Evolutionary conservation across 495 filamentous ascomycete genomes (phyloP), one percentile per base, ranked within the genome.

Genomic region (Antarctomyces pellizariae): DNA sequence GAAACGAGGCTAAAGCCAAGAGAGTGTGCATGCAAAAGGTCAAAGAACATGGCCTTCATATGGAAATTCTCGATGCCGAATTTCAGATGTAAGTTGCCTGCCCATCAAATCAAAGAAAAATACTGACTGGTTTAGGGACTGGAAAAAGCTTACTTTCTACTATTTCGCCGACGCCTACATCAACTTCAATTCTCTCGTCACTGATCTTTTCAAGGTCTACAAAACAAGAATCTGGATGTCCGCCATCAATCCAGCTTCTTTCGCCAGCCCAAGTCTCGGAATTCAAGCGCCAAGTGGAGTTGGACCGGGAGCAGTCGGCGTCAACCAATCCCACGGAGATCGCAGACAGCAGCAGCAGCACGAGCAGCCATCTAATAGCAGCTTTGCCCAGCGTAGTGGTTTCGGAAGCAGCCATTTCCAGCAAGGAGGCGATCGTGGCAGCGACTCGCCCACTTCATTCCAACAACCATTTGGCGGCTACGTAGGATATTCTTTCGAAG

Each of bases 151-250:
- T 28, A 97, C 89, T 0, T 93, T 91, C 49, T 97, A 90, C 57
- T 97, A 95, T 48, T 95, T 91, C 38, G 86, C 86, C 29, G 83
- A 93, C 41, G 68, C 77, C 0, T 97, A 97, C 46, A 91, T 97
- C 58, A 92, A 95, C 50, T 97, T 97, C 58, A 97, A 95, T 47
- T 75, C 77, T 0, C 63, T 97, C 10, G 84, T 97, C 32, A 91
- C 80, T 0, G 89, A 95, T 47, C 61, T 97, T 13, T 97, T 95
- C 61, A 93, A 93, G 44, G 82, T 92, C 32, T 97, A 91, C 56
- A 97, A 97, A 55, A 91, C 83, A 11, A 67, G 86, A 29, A 95
- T 97, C 44, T 97, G 86, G 86, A 91, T 97, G 82, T 92, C 82
- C 3, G 84, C 86, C 5, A 89, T 97, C 53, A 97, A 97, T 42